phyloP scores from a whole-genome alignment of 768 basidiomycete genomes.

The Leccinum longicurvipes region DNA sequence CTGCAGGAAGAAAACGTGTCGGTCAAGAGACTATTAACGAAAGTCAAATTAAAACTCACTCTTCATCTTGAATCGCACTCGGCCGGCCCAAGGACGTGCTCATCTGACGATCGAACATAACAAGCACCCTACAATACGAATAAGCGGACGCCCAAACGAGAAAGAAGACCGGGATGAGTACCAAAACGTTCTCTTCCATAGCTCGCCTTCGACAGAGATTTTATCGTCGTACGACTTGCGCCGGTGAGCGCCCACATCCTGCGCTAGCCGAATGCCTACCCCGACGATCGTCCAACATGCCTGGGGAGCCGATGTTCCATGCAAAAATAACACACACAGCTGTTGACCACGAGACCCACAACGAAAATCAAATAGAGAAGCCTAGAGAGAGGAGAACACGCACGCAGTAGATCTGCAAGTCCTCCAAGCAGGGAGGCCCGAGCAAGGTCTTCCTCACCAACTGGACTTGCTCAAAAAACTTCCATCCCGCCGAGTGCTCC shows the following conservation, averaged over 20 bases:
- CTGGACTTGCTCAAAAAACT: constrained; percentile 50
- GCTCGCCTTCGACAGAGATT: constrained; percentile 49
- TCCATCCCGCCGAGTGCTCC: constrained; percentile 52
- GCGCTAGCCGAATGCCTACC: constrained; percentile 52
- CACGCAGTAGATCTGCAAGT: constrained; percentile 68
- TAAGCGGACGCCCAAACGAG: neutral
- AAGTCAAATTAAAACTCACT: constrained; percentile 39
- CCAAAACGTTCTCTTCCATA: constrained; percentile 60
- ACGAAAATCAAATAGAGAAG: neutral
- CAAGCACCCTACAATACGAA: constrained; percentile 24
- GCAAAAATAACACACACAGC: constrained; percentile 54
- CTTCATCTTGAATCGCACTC: constrained; percentile 65
- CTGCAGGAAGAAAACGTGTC: constrained; percentile 32
- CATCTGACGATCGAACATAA: constrained; percentile 29
- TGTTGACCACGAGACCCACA: constrained; percentile 18
- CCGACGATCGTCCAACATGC: constrained; percentile 68
- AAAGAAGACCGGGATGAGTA: neutral
- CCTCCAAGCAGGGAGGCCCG: constrained; percentile 56
- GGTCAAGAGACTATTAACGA: neutral
- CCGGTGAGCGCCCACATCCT: constrained; percentile 58
- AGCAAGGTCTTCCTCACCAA: constrained; percentile 56
- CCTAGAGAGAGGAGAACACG: constrained; percentile 15
- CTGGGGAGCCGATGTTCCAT: constrained; percentile 58
- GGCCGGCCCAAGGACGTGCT: constrained; percentile 62
- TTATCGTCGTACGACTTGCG: constrained; percentile 30